Base-by-base conservation (phyloP, 768 basidiomycete genomes). In the Lactarius akahatsu region DNA sequence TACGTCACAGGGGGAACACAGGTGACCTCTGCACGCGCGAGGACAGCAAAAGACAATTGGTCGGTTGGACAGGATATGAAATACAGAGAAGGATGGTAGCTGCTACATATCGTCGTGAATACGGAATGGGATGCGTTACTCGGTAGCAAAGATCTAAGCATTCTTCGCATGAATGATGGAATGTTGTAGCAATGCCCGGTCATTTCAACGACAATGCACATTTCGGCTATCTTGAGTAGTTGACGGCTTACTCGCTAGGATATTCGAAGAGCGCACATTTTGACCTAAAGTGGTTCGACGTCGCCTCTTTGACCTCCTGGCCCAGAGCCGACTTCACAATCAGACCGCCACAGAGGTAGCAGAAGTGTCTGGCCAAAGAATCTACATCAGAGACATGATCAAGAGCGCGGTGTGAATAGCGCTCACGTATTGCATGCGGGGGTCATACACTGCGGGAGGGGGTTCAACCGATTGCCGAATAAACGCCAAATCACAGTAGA, bases 361-460 rank as follows among this genome's bases (percentile, higher is more conserved):
- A 86, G 70, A 85, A 86, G 67, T 86, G 84, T 69, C 74, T 75
- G 36, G 34, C 15, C 1, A 28, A n/a, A 30, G 43, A 47, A 23
- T 15, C 58, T 36, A 4, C 4, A 11, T 67, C 57, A 65, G 57
- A 61, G 61, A 55, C 43, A 4, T 9, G 10, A 20, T 52, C 9
- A 32, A 61, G 9, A 6, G 28, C 5, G 20, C 4, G 45, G 30
- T 28, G 8, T 2, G 32, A 57, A 30, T 8, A 15, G 30, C 10
- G 61, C 73, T 52, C 55, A 74, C 74, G 81, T 80, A 68, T 86
- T 85, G 73, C 86, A 87, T n/a, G 81, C 83, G 2, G 84, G 83
- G 1, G 83, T 76, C 45, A 80, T 79, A 69, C 83, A 86, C 85
- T 86, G 4, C 40, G 13, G n/a, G 10, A 30, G 23, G 40, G 45